A percentile compares a stretch with the other conserved stretches of the same genome.
Evolutionary conservation across 352 stramenopile species (phyloP).

Genomic region (Phytophthora capsici): DNA sequence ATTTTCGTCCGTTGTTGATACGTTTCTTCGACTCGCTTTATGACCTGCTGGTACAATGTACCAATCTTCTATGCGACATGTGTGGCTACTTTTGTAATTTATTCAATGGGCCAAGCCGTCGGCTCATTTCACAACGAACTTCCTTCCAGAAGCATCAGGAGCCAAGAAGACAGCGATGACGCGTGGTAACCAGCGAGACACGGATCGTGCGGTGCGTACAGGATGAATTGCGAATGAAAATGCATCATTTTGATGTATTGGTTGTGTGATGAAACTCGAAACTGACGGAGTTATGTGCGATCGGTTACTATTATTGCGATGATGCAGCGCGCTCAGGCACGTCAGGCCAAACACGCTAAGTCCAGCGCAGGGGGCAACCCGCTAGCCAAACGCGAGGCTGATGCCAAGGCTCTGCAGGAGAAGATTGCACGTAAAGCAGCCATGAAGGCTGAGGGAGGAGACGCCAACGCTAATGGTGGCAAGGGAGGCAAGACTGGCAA

Average conservation of each 20-base stretch:
- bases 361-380: constrained; percentile 47
- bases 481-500: constrained; percentile 49
- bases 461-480: constrained; percentile 25
- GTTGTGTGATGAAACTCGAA: background rate
- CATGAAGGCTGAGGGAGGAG: constrained; percentile 60
- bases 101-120: background rate
- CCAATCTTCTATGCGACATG: constrained; percentile 1
- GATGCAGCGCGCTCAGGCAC: constrained; percentile 75
- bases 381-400: constrained; percentile 65
- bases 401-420: constrained; percentile 82
- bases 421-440: constrained; percentile 82
- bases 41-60: constrained; percentile 4
- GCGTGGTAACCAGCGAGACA: constrained; percentile 84
- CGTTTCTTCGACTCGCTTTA: constrained; percentile 8
- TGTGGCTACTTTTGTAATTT: background rate
- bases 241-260: constrained; percentile 1
- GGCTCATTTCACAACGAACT: constrained; percentile 35
- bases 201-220: constrained; percentile 67
- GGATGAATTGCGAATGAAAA: background rate
- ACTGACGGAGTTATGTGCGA: constrained; percentile 8
- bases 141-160: constrained; percentile 18
- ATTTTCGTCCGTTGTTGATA: constrained; percentile 32
- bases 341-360: constrained; percentile 59
- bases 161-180: constrained; percentile 48
- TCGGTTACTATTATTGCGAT: constrained; percentile 14